phyloP scores from a whole-genome alignment of 2,329 filamentous ascomycete species.

The Nothophaeocryptopus gaeumannii region DNA sequence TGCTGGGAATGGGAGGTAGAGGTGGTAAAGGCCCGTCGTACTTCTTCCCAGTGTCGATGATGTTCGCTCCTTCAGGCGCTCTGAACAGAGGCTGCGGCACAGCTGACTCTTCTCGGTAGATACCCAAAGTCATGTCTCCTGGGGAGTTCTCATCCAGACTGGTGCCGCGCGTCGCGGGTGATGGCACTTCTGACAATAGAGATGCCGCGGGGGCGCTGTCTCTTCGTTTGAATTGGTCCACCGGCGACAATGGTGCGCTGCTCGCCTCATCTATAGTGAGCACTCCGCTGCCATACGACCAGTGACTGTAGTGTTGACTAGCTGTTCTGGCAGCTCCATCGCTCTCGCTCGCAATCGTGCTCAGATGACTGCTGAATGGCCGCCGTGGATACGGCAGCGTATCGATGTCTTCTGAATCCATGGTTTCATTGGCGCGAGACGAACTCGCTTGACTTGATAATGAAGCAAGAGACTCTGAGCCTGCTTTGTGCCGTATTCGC shows the following conservation, averaged over 20 bases:
- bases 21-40: slow-evolving; percentile 32
- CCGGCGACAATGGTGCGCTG: slow-evolving; percentile 26
- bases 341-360: slow-evolving; percentile 38
- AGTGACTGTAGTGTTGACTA: slow-evolving; percentile 33
- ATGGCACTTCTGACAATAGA: slow-evolving; percentile 19
- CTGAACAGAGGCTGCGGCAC: slow-evolving; percentile 36
- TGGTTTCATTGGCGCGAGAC: slow-evolving; percentile 17
- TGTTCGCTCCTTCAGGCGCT: slow-evolving; percentile 7
- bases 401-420: slow-evolving; percentile 31
- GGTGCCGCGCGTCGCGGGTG: slow-evolving; percentile 14
- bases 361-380: slow-evolving; percentile 34
- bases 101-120: slow-evolving; percentile 33
- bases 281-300: slow-evolving; percentile 34
- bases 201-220: slow-evolving; percentile 29
- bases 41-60: slow-evolving; percentile 15
- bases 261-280: slow-evolving; percentile 32
- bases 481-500: slow-evolving; percentile 27
- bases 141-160: slow-evolving; percentile 20
- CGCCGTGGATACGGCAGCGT: slow-evolving; percentile 30
- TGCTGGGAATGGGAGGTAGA: slow-evolving; percentile 30
- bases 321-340: slow-evolving; percentile 22
- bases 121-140: slow-evolving; percentile 32
- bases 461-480: slow-evolving; percentile 23
- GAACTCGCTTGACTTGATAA: slow-evolving; percentile 13
- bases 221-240: slow-evolving; percentile 16